phyloP scores from a whole-genome alignment of 2,329 filamentous ascomycete species.

The Ceratocystis huliohia region DNA sequence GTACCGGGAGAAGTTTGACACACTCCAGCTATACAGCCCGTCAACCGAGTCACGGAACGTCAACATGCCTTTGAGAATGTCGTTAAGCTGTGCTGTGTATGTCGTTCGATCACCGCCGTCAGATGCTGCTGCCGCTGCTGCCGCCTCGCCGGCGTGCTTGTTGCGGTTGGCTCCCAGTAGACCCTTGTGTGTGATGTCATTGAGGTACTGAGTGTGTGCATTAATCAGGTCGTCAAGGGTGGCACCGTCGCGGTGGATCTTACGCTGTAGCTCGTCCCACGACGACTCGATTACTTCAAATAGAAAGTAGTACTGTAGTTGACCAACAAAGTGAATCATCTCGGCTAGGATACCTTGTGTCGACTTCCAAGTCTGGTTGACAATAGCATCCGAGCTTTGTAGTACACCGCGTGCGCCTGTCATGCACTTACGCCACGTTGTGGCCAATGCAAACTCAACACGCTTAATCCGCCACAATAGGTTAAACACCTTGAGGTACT shows the following conservation, averaged over 20 bases:
- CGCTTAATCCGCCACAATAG: conserved; percentile 97
- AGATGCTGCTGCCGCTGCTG: conserved; percentile 31
- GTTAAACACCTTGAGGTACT: conserved; percentile 98
- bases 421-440: conserved; percentile 91
- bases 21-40: conserved; percentile 84
- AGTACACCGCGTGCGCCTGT: conserved; percentile 88
- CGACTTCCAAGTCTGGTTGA: conserved; percentile 74
- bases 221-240: conserved; percentile 91
- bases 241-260: conserved; percentile 70
- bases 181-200: conserved; percentile 90
- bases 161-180: conserved; percentile 61
- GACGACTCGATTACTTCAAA: conserved; percentile 97
- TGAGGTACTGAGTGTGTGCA: conserved; percentile 81
- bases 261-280: conserved; percentile 79
- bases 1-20: conserved; percentile 84
- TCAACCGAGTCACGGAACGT: conserved; percentile 88
- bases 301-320: conserved; percentile 95
- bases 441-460: conserved; percentile 84
- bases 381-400: conserved; percentile 53
- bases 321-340: conserved; percentile 97
- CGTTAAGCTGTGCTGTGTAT: conserved; percentile 83
- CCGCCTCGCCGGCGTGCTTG: conserved; percentile 28
- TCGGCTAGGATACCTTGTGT: conserved; percentile 82
- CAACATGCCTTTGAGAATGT: conserved; percentile 88
- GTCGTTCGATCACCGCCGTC: conserved; percentile 56